These are phyloP conservation scores for Pseudogymnoascus sp. DNA, from an alignment of 2,329 filamentous ascomycete species.

Conservation along the genomic window DNA sequence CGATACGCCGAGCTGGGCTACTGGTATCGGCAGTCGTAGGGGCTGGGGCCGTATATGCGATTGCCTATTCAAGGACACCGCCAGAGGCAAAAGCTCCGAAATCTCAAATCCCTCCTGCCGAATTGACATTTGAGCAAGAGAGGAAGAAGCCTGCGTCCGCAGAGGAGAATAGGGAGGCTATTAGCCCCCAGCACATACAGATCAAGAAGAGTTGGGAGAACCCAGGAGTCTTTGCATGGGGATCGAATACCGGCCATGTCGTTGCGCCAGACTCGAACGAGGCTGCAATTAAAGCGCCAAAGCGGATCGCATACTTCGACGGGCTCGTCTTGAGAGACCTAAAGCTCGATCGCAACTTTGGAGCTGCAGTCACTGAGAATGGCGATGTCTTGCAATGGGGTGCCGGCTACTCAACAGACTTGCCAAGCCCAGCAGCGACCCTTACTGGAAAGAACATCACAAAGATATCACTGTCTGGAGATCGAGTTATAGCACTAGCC, in stretches of 20 bases:
- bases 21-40: conserved; percentile 21
- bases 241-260: conserved; percentile 77
- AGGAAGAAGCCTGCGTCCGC: conserved; percentile 50
- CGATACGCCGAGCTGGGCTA: conserved; percentile 16
- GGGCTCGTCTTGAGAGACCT: conserved; percentile 77
- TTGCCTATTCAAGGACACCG: conserved; percentile 20
- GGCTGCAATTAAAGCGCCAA: conserved; percentile 68
- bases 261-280: conserved; percentile 78
- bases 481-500: conserved; percentile 75
- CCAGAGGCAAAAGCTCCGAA: conserved; percentile 25
- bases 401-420: conserved; percentile 59
- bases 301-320: conserved; percentile 75
- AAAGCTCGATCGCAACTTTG: conserved; percentile 75
- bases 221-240: conserved; percentile 91
- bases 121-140: conserved; percentile 62
- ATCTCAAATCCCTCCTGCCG: conserved; percentile 31
- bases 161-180: conserved; percentile 66
- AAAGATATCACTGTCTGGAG: conserved; percentile 69
- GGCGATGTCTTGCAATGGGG: conserved; percentile 94
- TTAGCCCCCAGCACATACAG: conserved; percentile 82
- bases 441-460: conserved; percentile 73
- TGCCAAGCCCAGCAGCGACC: conserved; percentile 60
- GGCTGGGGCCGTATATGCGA: conserved; percentile 22
- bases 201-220: conserved; percentile 74
- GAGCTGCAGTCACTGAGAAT: conserved; percentile 77